A percentile compares a stretch with the other conserved stretches of the same genome.
Evolutionary conservation across 176 grass and related monocot genomes (phyloP).

Genomic region (Alopecurus myosuroides): DNA sequence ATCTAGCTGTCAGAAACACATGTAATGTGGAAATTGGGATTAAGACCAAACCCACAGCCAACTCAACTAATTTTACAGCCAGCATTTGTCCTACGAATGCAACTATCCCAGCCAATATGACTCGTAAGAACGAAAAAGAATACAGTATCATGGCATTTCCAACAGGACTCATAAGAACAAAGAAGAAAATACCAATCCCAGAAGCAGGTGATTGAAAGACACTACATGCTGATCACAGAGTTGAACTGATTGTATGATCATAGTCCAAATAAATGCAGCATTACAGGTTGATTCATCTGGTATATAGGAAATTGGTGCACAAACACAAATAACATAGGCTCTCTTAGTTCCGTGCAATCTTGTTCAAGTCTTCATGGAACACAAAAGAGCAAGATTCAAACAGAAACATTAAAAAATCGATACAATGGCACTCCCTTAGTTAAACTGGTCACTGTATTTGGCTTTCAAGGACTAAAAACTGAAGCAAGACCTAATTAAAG

Average conservation of each 20-base stretch:
- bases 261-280: slow-evolving; percentile 11
- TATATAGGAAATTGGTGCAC: not conserved
- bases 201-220: not conserved
- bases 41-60: not conserved
- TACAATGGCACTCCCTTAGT: not conserved
- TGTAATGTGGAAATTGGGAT: not conserved
- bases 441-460: not conserved
- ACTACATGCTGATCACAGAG: not conserved
- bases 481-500: not conserved
- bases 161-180: not conserved
- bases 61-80: slow-evolving; percentile 1
- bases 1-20: slow-evolving; percentile 69
- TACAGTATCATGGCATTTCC: not conserved
- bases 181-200: slow-evolving; percentile 7
- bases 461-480: not conserved
- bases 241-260: not conserved
- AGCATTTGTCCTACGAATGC: not conserved
- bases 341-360: not conserved
- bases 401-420: not conserved
- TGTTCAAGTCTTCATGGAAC: not conserved
- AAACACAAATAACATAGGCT: not conserved
- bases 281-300: not conserved
- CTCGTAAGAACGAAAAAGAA: not conserved
- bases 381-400: not conserved
- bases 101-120: not conserved